These are phyloP conservation scores for Pseudohyphozyma bogoriensis DNA, from an alignment of 768 basidiomycete genomes.

Conservation along the genomic window DNA sequence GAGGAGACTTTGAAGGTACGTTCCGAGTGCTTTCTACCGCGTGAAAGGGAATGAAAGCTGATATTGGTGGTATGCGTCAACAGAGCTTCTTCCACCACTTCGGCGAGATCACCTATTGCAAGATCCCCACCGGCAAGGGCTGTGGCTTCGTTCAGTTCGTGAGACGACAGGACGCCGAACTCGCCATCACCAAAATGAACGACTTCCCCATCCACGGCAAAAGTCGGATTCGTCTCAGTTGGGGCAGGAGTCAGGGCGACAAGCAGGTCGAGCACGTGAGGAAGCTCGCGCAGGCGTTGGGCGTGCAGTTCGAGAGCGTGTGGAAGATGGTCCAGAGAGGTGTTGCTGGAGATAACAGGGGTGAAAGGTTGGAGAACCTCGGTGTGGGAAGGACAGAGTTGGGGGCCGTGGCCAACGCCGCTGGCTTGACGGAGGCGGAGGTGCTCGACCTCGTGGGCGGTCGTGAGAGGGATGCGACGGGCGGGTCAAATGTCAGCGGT, in stretches of 20 bases:
- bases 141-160: constrained; percentile 96
- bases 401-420: constrained; percentile 26
- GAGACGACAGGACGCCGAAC: constrained; percentile 78
- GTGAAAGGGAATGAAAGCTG: neutral
- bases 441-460: constrained; percentile 26
- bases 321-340: constrained; percentile 34
- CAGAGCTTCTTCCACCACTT: constrained; percentile 34
- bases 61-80: constrained; percentile 19
- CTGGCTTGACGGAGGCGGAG: constrained; percentile 26
- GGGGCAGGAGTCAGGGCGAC: constrained; percentile 69
- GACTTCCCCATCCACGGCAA: constrained; percentile 90
- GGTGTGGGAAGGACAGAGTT: constrained; percentile 17
- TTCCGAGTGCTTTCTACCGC: neutral
- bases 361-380: neutral
- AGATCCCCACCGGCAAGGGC: constrained; percentile 90
- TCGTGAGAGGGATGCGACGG: neutral
- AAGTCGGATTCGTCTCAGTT: constrained; percentile 68
- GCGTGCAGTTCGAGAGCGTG: constrained; percentile 32
- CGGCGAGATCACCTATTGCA: constrained; percentile 47
- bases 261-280: constrained; percentile 35
- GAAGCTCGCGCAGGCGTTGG: constrained; percentile 31
- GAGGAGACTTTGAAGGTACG: constrained; percentile 76
- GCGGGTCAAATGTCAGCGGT: neutral
- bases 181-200: constrained; percentile 88
- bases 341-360: constrained; percentile 32